Percentiles rank a stretch among this genome's conserved stretches.
Evolutionary conservation across 345 rosid species (phyloP).

Genomic region (Combretum micranthum): DNA sequence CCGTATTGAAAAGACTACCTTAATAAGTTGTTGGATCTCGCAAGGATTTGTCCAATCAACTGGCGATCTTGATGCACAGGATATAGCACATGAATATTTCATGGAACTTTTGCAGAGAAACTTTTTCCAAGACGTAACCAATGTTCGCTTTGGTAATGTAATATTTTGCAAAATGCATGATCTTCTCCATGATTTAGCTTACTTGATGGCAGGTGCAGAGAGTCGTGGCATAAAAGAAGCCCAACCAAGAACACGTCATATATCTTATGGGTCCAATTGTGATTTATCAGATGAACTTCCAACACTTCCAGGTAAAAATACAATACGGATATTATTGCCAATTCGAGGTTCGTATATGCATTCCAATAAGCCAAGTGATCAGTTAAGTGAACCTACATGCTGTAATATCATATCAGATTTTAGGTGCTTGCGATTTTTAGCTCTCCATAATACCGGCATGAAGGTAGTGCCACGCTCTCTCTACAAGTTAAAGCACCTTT

Average conservation of each 20-base stretch:
- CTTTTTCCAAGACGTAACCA: slow-evolving; percentile 13
- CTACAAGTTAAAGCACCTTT: slow-evolving; percentile 14
- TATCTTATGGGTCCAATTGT: neutral
- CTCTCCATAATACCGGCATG: slow-evolving; percentile 1
- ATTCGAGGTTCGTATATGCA: too few species aligned
- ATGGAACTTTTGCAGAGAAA: slow-evolving; percentile 5
- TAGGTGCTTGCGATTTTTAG: slow-evolving; percentile 5
- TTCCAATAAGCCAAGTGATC: too few species aligned
- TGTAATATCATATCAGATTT: too few species aligned
- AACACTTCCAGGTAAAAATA: neutral
- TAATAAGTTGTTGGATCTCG: slow-evolving; percentile 15
- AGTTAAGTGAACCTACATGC: neutral
- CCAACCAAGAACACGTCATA: slow-evolving; percentile 4
- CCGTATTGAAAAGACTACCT: neutral
- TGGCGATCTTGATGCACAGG: slow-evolving; percentile 7
- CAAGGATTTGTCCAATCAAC: slow-evolving; percentile 15
- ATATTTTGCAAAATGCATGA: slow-evolving; percentile 10
- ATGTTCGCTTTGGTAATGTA: slow-evolving; percentile 7
- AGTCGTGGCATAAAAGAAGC: neutral
- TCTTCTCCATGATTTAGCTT: slow-evolving; percentile 14
- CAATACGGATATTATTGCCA: neutral
- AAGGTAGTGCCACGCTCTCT: neutral
- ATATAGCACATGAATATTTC: slow-evolving; percentile 5
- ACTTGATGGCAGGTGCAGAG: slow-evolving; percentile 4
- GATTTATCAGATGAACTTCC: slow-evolving; percentile 8